Percentiles rank a stretch among this genome's conserved stretches.
These are phyloP conservation scores for Ballota nigra DNA, from an alignment of 257 asterid species.

Conservation along the genomic window DNA sequence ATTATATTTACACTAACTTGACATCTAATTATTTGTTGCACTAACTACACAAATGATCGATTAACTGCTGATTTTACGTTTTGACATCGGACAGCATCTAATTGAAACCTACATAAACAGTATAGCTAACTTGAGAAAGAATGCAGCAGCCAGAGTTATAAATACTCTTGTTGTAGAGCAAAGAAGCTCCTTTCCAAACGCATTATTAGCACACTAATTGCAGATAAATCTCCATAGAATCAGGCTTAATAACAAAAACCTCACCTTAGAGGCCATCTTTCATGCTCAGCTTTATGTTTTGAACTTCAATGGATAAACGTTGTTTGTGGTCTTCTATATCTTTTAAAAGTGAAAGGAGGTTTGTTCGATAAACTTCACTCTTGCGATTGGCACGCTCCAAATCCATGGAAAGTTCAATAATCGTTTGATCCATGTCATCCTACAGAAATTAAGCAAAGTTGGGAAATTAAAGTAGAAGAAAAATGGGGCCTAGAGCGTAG, in stretches of 20 bases:
- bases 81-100: slow-evolving; percentile 21
- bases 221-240: slow-evolving; percentile 12
- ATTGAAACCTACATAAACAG: slow-evolving; percentile 16
- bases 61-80: slow-evolving; percentile 14
- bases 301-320: slow-evolving; percentile 66
- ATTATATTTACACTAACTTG: slow-evolving; percentile 32
- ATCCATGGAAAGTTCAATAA: slow-evolving; percentile 58
- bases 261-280: slow-evolving; percentile 52
- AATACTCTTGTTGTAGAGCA: background rate
- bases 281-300: slow-evolving; percentile 73
- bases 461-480: background rate
- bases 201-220: slow-evolving; percentile 1
- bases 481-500: background rate
- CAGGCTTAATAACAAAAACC: slow-evolving; percentile 13
- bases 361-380: slow-evolving; percentile 77
- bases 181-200: background rate
- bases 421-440: slow-evolving; percentile 83
- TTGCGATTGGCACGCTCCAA: slow-evolving; percentile 68
- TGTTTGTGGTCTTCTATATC: slow-evolving; percentile 91
- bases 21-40: slow-evolving; percentile 31
- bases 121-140: slow-evolving; percentile 9
- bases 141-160: slow-evolving; percentile 14
- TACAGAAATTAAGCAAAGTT: slow-evolving; percentile 30
- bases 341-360: slow-evolving; percentile 76
- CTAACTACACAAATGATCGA: slow-evolving; percentile 23